Evolutionary conservation across 1,284 basidiomycete genomes (phyloP).

Genomic region (Moesziomyces globuligerus): DNA sequence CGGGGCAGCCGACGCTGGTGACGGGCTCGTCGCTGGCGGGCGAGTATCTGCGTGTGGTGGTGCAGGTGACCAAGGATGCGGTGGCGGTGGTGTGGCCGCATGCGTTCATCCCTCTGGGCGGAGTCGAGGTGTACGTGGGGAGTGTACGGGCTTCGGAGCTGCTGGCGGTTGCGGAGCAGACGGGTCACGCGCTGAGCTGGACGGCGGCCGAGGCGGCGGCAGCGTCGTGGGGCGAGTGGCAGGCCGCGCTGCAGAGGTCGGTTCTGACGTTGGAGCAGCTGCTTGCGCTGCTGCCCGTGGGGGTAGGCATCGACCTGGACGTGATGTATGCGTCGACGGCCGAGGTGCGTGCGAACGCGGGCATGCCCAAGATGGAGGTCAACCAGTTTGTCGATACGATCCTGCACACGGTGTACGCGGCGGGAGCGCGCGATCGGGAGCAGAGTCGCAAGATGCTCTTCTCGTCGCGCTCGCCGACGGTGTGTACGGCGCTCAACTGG

Average conservation of each 20-base stretch:
- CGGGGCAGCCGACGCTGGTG: conserved; percentile 69
- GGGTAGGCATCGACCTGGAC: conserved; percentile 61
- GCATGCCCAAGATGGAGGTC: conserved; percentile 59
- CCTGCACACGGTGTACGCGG: conserved; percentile 64
- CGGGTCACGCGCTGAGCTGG: conserved; percentile 37
- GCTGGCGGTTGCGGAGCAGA: conserved; percentile 72
- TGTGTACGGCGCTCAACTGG: conserved; percentile 85
- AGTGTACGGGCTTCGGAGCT: conserved; percentile 87
- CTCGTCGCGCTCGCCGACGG: conserved; percentile 60
- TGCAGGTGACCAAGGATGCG: conserved; percentile 91
- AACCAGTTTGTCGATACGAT: conserved; percentile 65
- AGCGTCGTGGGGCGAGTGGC: conserved; percentile 54
- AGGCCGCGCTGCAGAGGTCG: conserved; percentile 32
- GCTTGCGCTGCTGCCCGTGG: conserved; percentile 55
- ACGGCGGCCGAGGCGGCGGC: conserved; percentile 16
- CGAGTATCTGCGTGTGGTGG: conserved; percentile 82
- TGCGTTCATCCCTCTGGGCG: conserved; percentile 77
- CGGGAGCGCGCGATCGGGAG: conserved; percentile 51
- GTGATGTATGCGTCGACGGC: conserved; percentile 61
- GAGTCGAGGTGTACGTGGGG: conserved; percentile 81
- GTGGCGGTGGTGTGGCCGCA: conserved; percentile 83
- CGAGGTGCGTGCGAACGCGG: conserved; percentile 54
- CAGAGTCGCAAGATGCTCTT: conserved; percentile 64
- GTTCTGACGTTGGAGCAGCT: conserved; percentile 58
- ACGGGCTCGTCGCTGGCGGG: conserved; percentile 88